Evolutionary conservation across 495 filamentous ascomycete genomes (phyloP).

Genomic region (Trichoderma orchidacearum): DNA sequence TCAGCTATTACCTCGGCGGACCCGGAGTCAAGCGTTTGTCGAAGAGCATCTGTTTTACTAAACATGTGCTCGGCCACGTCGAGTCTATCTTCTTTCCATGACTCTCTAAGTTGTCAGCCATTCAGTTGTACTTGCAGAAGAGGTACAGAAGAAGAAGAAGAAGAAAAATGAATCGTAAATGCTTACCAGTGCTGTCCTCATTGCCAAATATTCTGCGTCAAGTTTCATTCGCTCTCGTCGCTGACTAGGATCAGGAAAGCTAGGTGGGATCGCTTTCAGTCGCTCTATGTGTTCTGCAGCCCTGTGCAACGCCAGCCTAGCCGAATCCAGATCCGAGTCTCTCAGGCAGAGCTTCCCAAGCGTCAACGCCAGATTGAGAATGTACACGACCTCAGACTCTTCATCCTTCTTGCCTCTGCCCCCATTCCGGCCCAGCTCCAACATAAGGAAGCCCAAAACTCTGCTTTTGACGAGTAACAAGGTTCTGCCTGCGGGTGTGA

Average conservation of each 20-base stretch:
- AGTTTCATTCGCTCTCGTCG: slow-evolving; percentile 22
- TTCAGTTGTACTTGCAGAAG: too few species aligned
- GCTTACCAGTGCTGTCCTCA: slow-evolving; percentile 55
- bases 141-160: not conserved
- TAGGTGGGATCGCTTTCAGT: slow-evolving; percentile 26
- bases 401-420: not conserved
- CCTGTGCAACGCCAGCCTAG: slow-evolving; percentile 44
- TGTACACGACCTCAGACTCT: not conserved
- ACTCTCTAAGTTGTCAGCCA: slow-evolving; percentile 29
- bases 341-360: slow-evolving; percentile 18
- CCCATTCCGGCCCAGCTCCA: slow-evolving; percentile 43
- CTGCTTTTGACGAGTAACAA: slow-evolving; percentile 30
- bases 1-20: slow-evolving; percentile 56
- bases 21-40: slow-evolving; percentile 26
- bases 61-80: slow-evolving; percentile 73
- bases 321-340: slow-evolving; percentile 38
- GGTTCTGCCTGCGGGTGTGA: not conserved
- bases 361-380: slow-evolving; percentile 3
- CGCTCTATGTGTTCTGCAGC: slow-evolving; percentile 49
- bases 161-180: not conserved
- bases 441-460: slow-evolving; percentile 54
- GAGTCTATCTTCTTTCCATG: slow-evolving; percentile 54
- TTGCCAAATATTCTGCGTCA: slow-evolving; percentile 52
- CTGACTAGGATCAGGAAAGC: slow-evolving; percentile 13
- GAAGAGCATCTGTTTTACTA: slow-evolving; percentile 34